phyloP scores from a whole-genome alignment of 345 rosid species.

The Brassica napus region DNA sequence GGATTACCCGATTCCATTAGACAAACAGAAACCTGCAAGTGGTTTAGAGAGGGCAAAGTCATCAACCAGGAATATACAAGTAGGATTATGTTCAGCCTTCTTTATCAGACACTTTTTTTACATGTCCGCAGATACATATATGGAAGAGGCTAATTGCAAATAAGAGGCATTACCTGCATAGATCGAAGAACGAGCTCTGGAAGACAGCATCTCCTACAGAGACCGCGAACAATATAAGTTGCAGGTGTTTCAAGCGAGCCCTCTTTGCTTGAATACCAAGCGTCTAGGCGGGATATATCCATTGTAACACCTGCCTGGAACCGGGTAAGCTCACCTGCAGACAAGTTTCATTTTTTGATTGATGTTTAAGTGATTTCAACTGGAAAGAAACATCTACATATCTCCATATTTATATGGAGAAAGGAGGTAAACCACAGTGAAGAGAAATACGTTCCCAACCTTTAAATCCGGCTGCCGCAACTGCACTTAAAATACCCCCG shows the following conservation, averaged over 20 bases:
- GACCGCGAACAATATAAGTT: constrained; percentile 74
- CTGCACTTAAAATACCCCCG: constrained; percentile 82
- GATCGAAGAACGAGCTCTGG: constrained; percentile 86
- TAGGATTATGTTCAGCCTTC: not conserved
- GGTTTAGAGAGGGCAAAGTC: not conserved
- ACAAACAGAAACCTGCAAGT: constrained; percentile 74
- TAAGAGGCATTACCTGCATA: constrained; percentile 63
- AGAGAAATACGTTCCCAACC: constrained; percentile 48
- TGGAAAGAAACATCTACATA: not conserved
- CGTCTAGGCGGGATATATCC: constrained; percentile 93
- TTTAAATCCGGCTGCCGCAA: constrained; percentile 92
- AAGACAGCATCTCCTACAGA: constrained; percentile 91
- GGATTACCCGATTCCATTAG: constrained; percentile 67
- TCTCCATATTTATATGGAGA: constrained; percentile 12
- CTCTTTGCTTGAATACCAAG: constrained; percentile 82
- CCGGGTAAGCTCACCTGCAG: constrained; percentile 88
- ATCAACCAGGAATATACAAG: not conserved
- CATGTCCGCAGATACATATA: not conserved
- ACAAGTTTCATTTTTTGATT: not conserved
- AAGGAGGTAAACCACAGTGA: constrained; percentile 18
- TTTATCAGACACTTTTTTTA: not conserved
- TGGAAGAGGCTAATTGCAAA: not conserved
- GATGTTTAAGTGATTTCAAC: constrained; percentile 12
- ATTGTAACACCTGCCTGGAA: constrained; percentile 88
- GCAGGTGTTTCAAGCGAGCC: constrained; percentile 76